Percentiles rank a stretch among this genome's conserved stretches.
These are phyloP conservation scores for Herpotrichia juniperi DNA, from an alignment of 2,329 filamentous ascomycete genomes.

Conservation along the genomic window DNA sequence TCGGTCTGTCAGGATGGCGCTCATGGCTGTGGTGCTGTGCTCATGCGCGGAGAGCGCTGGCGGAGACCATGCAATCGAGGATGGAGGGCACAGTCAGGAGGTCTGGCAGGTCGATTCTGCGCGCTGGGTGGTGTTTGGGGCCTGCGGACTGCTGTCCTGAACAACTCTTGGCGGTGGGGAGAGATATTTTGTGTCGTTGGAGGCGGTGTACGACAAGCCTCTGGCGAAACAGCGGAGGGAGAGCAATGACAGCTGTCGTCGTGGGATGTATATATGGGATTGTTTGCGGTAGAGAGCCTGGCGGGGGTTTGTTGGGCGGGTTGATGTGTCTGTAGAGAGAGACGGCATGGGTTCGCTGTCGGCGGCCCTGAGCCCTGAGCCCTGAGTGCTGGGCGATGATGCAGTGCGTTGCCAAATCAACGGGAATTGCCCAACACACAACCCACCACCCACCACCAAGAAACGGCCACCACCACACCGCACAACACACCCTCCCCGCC, in stretches of 20 bases:
- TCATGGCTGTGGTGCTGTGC: constrained; percentile 61
- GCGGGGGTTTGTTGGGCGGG: not conserved
- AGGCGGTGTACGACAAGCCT: constrained; percentile 20
- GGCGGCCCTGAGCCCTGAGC: not conserved
- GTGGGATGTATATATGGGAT: not conserved
- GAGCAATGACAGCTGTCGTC: not conserved
- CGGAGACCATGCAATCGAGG: constrained; percentile 38
- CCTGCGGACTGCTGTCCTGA: not conserved
- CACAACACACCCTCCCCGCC: not conserved
- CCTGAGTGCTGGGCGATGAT: too few relatives aligned
- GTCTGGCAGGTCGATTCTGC: constrained; percentile 7
- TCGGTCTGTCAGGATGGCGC: constrained; percentile 74
- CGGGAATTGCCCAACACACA: not conserved
- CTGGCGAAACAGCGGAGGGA: not conserved
- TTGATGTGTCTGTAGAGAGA: not conserved
- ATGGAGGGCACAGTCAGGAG: not conserved
- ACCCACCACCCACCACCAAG: not conserved
- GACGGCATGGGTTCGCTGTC: not conserved
- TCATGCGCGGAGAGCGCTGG: constrained; percentile 24
- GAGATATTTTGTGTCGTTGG: not conserved
- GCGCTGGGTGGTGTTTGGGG: constrained; percentile 16
- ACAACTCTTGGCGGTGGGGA: constrained; percentile 22
- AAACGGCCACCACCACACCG: not conserved
- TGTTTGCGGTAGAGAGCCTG: not conserved
- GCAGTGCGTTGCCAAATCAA: not conserved